Evolutionary conservation across 1,284 basidiomycete genomes (phyloP), one percentile per base, ranked within the genome.

Genomic region (Flammula alnicola): DNA sequence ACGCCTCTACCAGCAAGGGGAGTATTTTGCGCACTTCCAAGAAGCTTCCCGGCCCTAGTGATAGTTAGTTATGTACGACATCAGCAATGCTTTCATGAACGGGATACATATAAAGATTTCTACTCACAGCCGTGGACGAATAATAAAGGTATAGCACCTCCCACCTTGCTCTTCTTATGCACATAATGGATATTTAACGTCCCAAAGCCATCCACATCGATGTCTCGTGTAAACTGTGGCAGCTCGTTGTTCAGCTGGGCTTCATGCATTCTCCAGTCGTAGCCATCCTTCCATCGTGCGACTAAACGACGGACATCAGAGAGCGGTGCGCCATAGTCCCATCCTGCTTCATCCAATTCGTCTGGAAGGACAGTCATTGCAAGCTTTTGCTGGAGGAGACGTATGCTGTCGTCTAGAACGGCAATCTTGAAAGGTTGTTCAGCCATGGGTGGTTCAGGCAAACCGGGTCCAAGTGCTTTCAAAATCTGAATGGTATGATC

Each of bases 41-140:
- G 60, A 84, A 84, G 48, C 73, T 72, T 30, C 84, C 81, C 0
- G 83, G 82, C 83, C 83, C 83, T 85, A 20, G 36, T 11, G 17
- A 38, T 6, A 12, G 11, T 25, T 38, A 12, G 4, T 11, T 16
- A 38, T 14, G 2, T 2, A 17, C 12, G 22, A 19, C 17, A 12
- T 25, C 5, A 7, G 8, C 5, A 29, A 1, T n/a, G n/a, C 16
- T 11, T 11, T 6, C 27, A 26, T n/a, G 27, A n/a, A 20, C 30
- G 11, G 14, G 6, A n/a, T 6, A 7, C 11, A 29, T 14, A 19
- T 14, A 32, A 23, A n/a, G 4, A 25, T 9, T 8, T 19, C 14
- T 5, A 52, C 62, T 55, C 38, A 64, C 62, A 64, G 31, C 60
- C 79, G 57, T 82, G 79, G n/a, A 79, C 72, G 51, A 81, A 81